Base-by-base conservation (phyloP, 78 protist species). In the Dictyostelium capitatum region DNA sequence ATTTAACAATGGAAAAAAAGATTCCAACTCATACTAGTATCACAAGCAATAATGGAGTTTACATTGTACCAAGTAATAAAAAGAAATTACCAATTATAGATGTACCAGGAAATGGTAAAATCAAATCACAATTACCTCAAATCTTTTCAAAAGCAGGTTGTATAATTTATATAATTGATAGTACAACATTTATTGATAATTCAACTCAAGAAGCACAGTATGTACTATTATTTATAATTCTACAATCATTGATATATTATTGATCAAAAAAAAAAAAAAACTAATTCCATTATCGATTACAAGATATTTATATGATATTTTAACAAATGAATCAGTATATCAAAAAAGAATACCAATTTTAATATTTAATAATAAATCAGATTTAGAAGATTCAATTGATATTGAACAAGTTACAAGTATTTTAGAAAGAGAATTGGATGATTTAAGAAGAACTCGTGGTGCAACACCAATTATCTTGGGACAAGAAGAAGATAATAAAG, bases 381-480 rank as follows among this genome's bases (percentile, higher is more conserved):
- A 87, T 77, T 48, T 77, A 30, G 77, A 46, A n/a, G 11, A 43
- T 25, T 30, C 79, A 43, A 47, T 64, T 32, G 93, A 78, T 50
- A 54, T 32, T 12, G 30, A 53, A 70, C 56, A 74, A n/a, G 56
- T 87, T n/a, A 48, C 51, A 51, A 30, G 7, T 14, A 47, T 65
- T 28, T 57, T 87, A 23, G 93, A 87, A 37, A 87, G 69, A 9
- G 93, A 87, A 14, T 77, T 87, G 67, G 93, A 87, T 78, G 93
- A 74, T 57, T 23, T 87, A 15, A 74, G 93, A 87, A 87, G 51
- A 56, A 87, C 93, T 25, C 62, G 93, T 75, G 84, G 93, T 41
- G 67, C 93, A 17, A 30, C 93, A 47, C 93, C 84, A 77, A 51
- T 70, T 0, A 70, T 74, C n/a, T n/a, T 75, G 48, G 82, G 82